phyloP scores from a whole-genome alignment of 805 yeast genomes.

The Isabelozyma gotoi region DNA sequence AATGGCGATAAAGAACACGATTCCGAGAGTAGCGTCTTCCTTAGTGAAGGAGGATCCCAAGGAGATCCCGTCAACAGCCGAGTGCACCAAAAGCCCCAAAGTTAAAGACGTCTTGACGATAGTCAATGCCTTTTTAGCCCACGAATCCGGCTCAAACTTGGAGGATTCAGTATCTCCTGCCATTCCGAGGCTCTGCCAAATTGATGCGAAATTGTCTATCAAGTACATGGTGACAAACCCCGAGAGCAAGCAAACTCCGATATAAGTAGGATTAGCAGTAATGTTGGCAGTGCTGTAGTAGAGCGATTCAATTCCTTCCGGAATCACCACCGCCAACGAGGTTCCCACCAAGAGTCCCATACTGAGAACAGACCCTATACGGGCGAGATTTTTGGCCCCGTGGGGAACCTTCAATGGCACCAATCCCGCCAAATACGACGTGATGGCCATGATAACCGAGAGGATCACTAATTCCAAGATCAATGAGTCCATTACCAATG shows the following conservation, averaged over 20 bases:
- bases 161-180: background rate
- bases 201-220: slow-evolving; percentile 38
- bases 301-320: slow-evolving; percentile 60
- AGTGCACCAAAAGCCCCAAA: slow-evolving; percentile 64
- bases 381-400: slow-evolving; percentile 18
- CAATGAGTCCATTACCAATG: background rate
- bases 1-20: slow-evolving; percentile 57
- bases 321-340: slow-evolving; percentile 56
- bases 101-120: slow-evolving; percentile 39
- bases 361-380: slow-evolving; percentile 49
- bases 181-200: slow-evolving; percentile 3
- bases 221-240: slow-evolving; percentile 58
- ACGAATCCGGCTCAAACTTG: background rate
- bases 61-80: slow-evolving; percentile 72
- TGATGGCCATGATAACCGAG: slow-evolving; percentile 15
- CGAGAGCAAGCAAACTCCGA: slow-evolving; percentile 49
- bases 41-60: slow-evolving; percentile 57
- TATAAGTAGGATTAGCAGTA: slow-evolving; percentile 15
- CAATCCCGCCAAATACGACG: slow-evolving; percentile 19
- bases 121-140: background rate
- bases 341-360: slow-evolving; percentile 64
- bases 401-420: slow-evolving; percentile 12
- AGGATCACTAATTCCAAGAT: slow-evolving; percentile 8
- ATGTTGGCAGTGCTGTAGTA: slow-evolving; percentile 18
- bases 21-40: slow-evolving; percentile 34